Percentiles rank a stretch among this genome's conserved stretches.
These are phyloP conservation scores for Mrakia blollopis DNA, from an alignment of 768 basidiomycete species.

Conservation along the genomic window DNA sequence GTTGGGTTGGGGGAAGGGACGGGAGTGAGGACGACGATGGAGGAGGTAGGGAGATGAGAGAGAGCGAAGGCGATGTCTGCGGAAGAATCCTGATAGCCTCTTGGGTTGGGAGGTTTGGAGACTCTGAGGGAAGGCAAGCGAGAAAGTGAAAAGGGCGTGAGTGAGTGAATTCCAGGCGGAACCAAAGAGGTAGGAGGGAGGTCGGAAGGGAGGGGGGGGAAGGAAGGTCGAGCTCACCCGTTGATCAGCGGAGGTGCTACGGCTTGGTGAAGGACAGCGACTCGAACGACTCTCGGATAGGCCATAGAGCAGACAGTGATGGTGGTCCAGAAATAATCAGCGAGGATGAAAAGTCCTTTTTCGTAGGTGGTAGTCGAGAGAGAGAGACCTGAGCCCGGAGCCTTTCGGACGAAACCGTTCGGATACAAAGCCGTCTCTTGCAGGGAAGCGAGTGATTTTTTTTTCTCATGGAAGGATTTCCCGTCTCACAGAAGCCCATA, in stretches of 20 bases:
- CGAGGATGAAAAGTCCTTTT: neutral
- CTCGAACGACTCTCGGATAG: neutral
- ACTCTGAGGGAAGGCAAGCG: conserved; percentile 11
- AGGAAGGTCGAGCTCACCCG: conserved; percentile 29
- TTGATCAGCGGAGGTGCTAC: conserved; percentile 32
- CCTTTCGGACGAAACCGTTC: too few relatives aligned
- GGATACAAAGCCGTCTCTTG: too few relatives aligned
- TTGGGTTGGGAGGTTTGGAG: conserved; percentile 41
- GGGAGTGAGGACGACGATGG: conserved; percentile 35
- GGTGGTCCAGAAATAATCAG: neutral
- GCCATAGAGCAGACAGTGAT: neutral
- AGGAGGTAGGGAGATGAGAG: neutral
- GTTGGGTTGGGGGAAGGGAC: conserved; percentile 21
- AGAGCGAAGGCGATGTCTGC: conserved; percentile 40
- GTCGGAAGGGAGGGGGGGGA: neutral
- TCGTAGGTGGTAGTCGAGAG: neutral
- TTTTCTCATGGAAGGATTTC: too few relatives aligned
- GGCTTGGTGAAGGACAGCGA: conserved; percentile 30
- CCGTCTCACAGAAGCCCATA: too few relatives aligned
- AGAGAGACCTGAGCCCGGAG: too few relatives aligned
- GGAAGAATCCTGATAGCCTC: conserved; percentile 39
- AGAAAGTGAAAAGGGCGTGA: neutral
- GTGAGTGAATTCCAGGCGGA: neutral
- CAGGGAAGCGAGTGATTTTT: too few relatives aligned
- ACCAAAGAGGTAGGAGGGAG: neutral